A percentile compares a stretch with the other conserved stretches of the same genome.
Conservation (phyloP, 2,329 filamentous ascomycete species). For the Paradendryphiella salina region DNA sequence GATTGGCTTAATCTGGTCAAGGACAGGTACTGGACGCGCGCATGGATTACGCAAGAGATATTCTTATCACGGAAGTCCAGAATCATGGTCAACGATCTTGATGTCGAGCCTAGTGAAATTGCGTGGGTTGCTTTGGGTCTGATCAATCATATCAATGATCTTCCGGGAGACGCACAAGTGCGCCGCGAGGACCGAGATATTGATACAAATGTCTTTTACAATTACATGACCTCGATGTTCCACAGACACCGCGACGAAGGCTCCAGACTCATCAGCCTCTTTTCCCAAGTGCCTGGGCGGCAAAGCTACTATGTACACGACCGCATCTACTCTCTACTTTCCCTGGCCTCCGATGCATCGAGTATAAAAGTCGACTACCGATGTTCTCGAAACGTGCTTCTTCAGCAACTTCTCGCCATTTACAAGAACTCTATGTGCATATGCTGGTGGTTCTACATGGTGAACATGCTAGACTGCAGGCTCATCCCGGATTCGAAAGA, state of each 20-base stretch:
- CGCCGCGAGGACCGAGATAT: too few relatives aligned
- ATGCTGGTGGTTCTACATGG: not conserved
- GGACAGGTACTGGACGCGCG: too few relatives aligned
- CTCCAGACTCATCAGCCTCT: not conserved
- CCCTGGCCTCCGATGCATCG: not conserved
- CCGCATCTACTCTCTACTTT: not conserved
- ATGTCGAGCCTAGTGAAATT: not conserved
- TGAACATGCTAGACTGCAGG: not conserved
- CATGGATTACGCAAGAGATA: too few relatives aligned
- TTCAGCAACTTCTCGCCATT: not conserved
- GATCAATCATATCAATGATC: too few relatives aligned
- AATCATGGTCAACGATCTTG: not conserved
- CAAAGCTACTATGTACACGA: not conserved
- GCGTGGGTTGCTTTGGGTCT: not conserved
- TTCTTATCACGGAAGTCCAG: slow-evolving; percentile 3
- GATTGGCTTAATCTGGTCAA: not conserved
- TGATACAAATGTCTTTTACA: not conserved
- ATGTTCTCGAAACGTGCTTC: not conserved
- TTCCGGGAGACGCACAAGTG: too few relatives aligned
- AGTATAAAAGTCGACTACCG: not conserved
- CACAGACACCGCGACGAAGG: not conserved
- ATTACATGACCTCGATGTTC: not conserved
- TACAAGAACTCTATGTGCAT: not conserved
- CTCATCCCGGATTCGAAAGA: too few relatives aligned
- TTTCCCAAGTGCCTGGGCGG: not conserved